Evolutionary conservation across 179 eudicot genomes (phyloP), one percentile per base, ranked within the genome.

Genomic region (Silene vulgaris): DNA sequence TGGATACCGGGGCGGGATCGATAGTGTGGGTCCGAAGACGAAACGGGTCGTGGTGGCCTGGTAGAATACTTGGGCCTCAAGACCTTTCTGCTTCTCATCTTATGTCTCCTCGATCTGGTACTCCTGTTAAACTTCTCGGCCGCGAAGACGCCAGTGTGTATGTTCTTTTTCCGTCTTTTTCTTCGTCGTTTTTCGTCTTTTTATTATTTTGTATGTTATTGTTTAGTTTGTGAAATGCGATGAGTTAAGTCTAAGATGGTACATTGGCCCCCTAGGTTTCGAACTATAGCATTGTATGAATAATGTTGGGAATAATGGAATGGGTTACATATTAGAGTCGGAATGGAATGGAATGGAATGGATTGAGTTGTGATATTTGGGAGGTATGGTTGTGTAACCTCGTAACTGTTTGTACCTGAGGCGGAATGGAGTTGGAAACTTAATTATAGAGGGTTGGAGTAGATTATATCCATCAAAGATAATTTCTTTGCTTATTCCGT

Each of bases 41-140:
- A 50, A 94, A 94, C 78, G 98, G 98, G 23, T 94, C 98, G 0
- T 94, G 98, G 98, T 92, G 98, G 97, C 98, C 98, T 0, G 98
- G 96, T 35, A 88, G 90, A 76, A 92, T 94, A 79, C 85, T 94
- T 20, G 97, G 98, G 7, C 79, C 90, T 0, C 87, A 89, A 40
- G 96, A 92, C 78, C 86, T 93, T 1, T 84, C 96, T 0, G 88
- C 89, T 69, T 80, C 97, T 80, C 93, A 89, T 88, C 70, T 93
- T 8, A 89, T 89, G 90, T 90, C 97, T 63, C 97, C 98, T 40
- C 88, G 98, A 75, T 94, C 98, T 65, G 98, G 98, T 45, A 91
- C 97, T 80, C 98, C 98, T 9, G 98, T 93, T 40, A 91, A 93
- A 87, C 97, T 93, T 74, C 92, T 93, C 30, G 97, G 97, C 52